phyloP scores from a whole-genome alignment of 192 early-diverging fungal species.

The Backusella morwellensis region DNA sequence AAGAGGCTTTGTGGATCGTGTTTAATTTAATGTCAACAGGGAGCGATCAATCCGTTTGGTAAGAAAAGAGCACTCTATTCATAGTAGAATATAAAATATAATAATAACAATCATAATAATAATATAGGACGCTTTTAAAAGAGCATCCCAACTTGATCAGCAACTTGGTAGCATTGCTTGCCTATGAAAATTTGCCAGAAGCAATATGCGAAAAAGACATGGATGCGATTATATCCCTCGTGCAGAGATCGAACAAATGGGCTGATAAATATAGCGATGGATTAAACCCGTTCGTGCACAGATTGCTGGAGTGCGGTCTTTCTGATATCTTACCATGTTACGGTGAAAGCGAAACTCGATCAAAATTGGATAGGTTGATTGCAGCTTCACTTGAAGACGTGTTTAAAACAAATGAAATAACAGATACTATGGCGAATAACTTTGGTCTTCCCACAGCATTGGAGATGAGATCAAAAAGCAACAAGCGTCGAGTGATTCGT shows the following conservation, averaged over 20 bases:
- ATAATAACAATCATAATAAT: background rate
- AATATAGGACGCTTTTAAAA: slow-evolving; percentile 13
- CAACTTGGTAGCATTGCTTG: slow-evolving; percentile 7
- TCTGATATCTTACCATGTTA: background rate
- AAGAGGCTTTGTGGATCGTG: slow-evolving; percentile 29
- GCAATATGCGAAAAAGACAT: slow-evolving; percentile 12
- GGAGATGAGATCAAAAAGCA: slow-evolving; percentile 12
- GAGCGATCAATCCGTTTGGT: slow-evolving; percentile 23
- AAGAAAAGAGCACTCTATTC: background rate
- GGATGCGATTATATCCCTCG: slow-evolving; percentile 28
- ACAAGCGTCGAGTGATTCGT: slow-evolving; percentile 26
- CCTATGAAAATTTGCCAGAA: slow-evolving; percentile 9
- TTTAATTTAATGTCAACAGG: slow-evolving; percentile 30
- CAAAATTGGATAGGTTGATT: background rate
- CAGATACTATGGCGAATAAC: background rate
- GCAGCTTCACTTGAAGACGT: background rate
- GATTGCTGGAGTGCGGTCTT: background rate
- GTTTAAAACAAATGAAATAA: background rate
- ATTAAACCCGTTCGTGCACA: background rate
- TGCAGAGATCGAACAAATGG: slow-evolving; percentile 27
- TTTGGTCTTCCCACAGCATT: slow-evolving; percentile 16
- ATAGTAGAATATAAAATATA: background rate
- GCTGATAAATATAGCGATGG: background rate
- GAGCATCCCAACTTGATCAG: slow-evolving; percentile 15
- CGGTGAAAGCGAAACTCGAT: background rate